Evolutionary conservation across 345 rosid species (phyloP).

Genomic region (Rubroshorea leprosula): DNA sequence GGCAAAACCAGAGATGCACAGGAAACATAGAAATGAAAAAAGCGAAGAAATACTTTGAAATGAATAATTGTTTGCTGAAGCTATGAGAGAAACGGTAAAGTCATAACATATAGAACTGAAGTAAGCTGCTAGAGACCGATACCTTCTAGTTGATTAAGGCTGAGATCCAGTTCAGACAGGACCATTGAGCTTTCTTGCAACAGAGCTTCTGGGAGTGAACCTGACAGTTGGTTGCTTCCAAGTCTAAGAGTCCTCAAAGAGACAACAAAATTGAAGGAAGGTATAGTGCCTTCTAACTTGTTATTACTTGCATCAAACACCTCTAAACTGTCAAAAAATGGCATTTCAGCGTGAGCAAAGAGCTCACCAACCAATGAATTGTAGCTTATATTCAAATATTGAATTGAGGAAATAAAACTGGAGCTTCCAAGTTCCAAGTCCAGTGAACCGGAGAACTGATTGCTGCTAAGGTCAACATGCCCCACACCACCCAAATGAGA

Average conservation of each 20-base stretch:
- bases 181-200: constrained; percentile 72
- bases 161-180: constrained; percentile 77
- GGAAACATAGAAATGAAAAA: constrained; percentile 2
- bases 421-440: constrained; percentile 63
- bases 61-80: neutral
- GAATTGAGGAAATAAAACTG: constrained; percentile 58
- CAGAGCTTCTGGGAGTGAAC: constrained; percentile 55
- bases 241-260: constrained; percentile 71
- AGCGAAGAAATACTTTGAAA: neutral
- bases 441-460: constrained; percentile 65
- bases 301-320: constrained; percentile 86
- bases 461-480: constrained; percentile 63
- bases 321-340: constrained; percentile 78
- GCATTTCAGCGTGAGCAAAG: constrained; percentile 73
- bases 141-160: constrained; percentile 81
- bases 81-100: neutral
- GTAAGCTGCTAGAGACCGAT: constrained; percentile 9
- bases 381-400: constrained; percentile 54
- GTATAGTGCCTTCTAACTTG: constrained; percentile 55
- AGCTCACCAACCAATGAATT: constrained; percentile 58
- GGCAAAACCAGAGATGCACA: neutral
- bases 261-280: constrained; percentile 68
- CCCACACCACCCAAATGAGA: constrained; percentile 42
- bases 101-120: neutral
- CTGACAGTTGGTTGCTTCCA: constrained; percentile 63